Percentiles rank a stretch among this genome's conserved stretches.
Conservation (phyloP, 768 basidiomycete species). For the Mycena albidolilacea region DNA sequence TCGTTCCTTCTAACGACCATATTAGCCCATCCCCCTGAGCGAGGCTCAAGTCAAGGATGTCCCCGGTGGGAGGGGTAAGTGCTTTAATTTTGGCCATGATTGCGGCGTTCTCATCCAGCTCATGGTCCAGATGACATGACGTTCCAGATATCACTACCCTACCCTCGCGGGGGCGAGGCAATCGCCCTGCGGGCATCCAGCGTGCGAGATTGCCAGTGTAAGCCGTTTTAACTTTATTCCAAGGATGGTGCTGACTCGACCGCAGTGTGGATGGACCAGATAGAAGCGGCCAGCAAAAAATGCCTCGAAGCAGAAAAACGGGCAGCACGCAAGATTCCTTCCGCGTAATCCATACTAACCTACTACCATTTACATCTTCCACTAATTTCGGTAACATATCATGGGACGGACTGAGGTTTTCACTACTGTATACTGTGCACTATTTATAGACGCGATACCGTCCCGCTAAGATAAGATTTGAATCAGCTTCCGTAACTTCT, state of each 20-base stretch:
- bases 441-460: no score
- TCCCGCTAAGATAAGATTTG: no score
- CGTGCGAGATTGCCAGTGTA: constrained; percentile 70
- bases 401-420: no score
- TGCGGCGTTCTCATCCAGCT: neutral
- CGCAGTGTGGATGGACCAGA: constrained; percentile 49
- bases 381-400: no score
- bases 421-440: no score
- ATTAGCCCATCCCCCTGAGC: constrained; percentile 83
- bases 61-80: constrained; percentile 66
- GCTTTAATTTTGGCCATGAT: neutral
- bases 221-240: constrained; percentile 29
- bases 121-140: constrained; percentile 70
- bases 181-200: constrained; percentile 72
- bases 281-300: constrained; percentile 53
- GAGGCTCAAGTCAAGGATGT: constrained; percentile 73
- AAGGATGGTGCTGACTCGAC: neutral
- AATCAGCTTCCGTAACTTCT: no score
- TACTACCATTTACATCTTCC: no score
- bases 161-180: constrained; percentile 82
- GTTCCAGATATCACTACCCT: constrained; percentile 77
- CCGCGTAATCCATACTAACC: no score
- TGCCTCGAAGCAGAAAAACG: constrained; percentile 56
- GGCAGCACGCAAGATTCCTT: constrained; percentile 39
- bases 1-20: neutral